Evolutionary conservation across 2,329 filamentous ascomycete species (phyloP), one percentile per base, ranked within the genome.

Genomic region (Plenodomus tracheiphilus): DNA sequence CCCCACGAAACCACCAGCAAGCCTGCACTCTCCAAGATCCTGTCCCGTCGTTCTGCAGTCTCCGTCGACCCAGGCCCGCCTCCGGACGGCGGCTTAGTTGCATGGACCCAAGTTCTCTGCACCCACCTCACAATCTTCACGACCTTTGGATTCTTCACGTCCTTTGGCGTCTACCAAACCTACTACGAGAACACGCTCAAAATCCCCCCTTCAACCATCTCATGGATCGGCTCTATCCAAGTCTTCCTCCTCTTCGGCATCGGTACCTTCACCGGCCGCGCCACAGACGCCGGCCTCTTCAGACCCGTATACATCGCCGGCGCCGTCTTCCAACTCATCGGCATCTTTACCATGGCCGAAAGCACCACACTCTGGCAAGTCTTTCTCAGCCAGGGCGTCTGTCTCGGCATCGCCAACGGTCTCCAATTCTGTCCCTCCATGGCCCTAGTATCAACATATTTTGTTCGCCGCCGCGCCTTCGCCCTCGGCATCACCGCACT

Each of bases 101-200:
- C 82, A n/a, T 84, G 81, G 81, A 68, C 75, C 0, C 82, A 84
- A 58, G 72, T 75, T 2, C 71, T 81, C 10, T 77, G 72, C 2
- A 81, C 81, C 2, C 64, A 66, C 58, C 68, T 80, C 40, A 73
- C 83, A 39, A 80, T 81, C 56, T 80, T 84, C 64, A 83, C 79
- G 55, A 81, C 81, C 1, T 85, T 82, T 76, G 73, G 53, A 3
- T 79, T 77, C 49, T 75, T 80, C 59, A 78, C 76, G 38, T 77
- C 78, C n/a, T 84, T 82, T 51, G 81, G 81, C 3, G 76, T 79
- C 2, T 84, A 81, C 47, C 80, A 84, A 51, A 75, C 76, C 3
- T 78, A 79, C 63, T 85, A 84, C 53, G 71, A 28, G 59, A 73
- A 58, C 53, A 69, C 38, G 49, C 80, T 60, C 39, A 57, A 58